Base-by-base conservation (phyloP, 176 grass and related monocot genomes). In the Triticum monococcum region DNA sequence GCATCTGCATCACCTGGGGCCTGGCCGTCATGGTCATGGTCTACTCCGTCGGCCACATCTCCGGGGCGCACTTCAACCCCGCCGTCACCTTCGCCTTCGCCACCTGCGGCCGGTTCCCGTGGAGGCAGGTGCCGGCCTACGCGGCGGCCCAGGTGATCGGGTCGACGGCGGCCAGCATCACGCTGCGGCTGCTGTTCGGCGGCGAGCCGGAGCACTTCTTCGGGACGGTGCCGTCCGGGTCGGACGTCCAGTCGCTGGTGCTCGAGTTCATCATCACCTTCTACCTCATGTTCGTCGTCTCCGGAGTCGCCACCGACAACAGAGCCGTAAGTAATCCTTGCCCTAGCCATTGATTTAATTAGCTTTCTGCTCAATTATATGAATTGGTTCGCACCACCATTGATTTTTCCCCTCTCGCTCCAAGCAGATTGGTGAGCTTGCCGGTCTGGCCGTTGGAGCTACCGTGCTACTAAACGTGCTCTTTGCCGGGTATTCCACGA, bases 211-310 rank as follows among this genome's bases (percentile, higher is more conserved):
- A 95, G 50, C 90, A 86, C 83, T 99, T 96, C 73, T 83, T 84
- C 2, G 97, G 97, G 13, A 99, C 97, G 1, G 77, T 93, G 24
- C 94, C 97, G 14, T n/a, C 85, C 0, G 97, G 92, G 2, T 88
- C 94, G 0, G 73, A 96, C 24, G 56, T 90, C 33, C 97, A 99
- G 66, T 92, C 97, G 56, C 87, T 99, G 3, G 87, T 94, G 20
- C 23, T 96, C 4, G 97, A 99, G 85, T 88, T 99, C 90, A 94
- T 99, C 79, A 99, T 96, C 88, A 74, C 97, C 12, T 99, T 99
- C 82, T 78, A 90, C 80, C 97, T 99, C 80, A 99, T 99, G 97
- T 96, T 99, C 28, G 97, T 96, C 48, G 85, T 99, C 85, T 96
- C 97, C 22, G 97, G 92, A 46, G 97, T 99, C 1, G 97, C 97